Base-by-base conservation (phyloP, 106 monocot species). In the Dendrobium nobile region DNA sequence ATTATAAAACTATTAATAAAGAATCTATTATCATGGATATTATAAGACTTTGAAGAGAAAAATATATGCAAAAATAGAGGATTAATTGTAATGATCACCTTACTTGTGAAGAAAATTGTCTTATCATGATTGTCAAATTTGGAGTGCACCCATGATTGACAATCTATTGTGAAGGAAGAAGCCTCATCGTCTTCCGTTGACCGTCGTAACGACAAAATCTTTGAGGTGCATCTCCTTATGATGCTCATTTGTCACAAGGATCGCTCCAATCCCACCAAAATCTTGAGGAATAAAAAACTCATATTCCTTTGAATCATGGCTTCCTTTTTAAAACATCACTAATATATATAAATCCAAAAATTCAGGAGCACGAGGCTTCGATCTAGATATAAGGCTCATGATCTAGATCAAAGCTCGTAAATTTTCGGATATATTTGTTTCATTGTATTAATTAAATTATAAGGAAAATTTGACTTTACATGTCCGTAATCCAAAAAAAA, bases 141-240 rank as follows among this genome's bases (percentile, higher is more conserved):
- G 76, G 88, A 74, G 41, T 92, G 90, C 8, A 92, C 47, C 91
- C 91, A 95, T 3, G 92, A 90, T 27, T 82, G 58, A 79, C 92
- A 90, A 13, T 43, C 47, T 18, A 95, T n/a, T 40, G 33, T 77
- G 22, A 88, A 7, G 1, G 64, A 10, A 31, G 18, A 27, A 55
- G 72, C 20, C 17, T 72, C 70, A 20, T 86, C n/a, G n/a, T n/a
- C n/a, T n/a, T n/a, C n/a, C 70, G 31, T 31, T 31, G 4, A 8
- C 82, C 5, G 78, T 64, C 17, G 37, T 20, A 59, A 95, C 82
- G 15, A 78, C 70, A 72, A 95, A 84, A 26, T 87, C 79, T 16
- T 80, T 75, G 55, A 95, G 40, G 77, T 76, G 92, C 77, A 92
- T 84, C 85, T 95, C 92, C 51, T 78, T 87, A 56, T 79, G 82